Evolutionary conservation across 2,329 filamentous ascomycete genomes (phyloP).

Genomic region (Gaeumannomyces tritici): DNA sequence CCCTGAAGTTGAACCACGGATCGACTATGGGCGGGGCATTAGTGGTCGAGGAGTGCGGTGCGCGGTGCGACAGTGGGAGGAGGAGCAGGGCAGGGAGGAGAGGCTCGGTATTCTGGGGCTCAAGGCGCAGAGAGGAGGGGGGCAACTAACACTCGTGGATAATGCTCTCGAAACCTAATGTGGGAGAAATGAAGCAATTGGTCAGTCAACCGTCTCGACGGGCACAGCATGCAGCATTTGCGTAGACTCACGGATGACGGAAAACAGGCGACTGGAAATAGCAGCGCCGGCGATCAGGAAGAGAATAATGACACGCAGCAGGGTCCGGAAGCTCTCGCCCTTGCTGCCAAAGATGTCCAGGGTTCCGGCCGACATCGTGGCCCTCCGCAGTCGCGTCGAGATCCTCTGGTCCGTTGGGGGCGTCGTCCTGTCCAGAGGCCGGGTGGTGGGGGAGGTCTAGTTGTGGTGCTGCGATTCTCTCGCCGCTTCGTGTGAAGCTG

Average conservation of each 20-base stretch:
- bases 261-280: constrained; percentile 90
- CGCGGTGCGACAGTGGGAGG: constrained; percentile 10
- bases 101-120: constrained; percentile 7
- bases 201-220: neutral
- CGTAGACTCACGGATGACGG: constrained; percentile 75
- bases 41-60: constrained; percentile 5
- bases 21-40: constrained; percentile 55
- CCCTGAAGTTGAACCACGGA: constrained; percentile 99
- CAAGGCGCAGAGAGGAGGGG: constrained; percentile 7
- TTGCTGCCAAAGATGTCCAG: constrained; percentile 59
- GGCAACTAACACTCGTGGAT: constrained; percentile 90
- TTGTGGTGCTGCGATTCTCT: constrained; percentile 3
- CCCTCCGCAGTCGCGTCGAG: constrained; percentile 6
- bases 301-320: constrained; percentile 85
- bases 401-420: neutral
- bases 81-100: constrained; percentile 11
- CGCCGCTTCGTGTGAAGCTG: constrained; percentile 5
- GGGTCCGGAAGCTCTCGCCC: constrained; percentile 69
- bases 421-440: neutral
- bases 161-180: constrained; percentile 87
- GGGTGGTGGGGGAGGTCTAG: neutral
- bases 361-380: constrained; percentile 32
- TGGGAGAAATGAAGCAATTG: constrained; percentile 3
- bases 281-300: constrained; percentile 84
- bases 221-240: neutral